These are phyloP conservation scores for Pleurotus eryngii DNA, from an alignment of 768 basidiomycete species.

Conservation along the genomic window DNA sequence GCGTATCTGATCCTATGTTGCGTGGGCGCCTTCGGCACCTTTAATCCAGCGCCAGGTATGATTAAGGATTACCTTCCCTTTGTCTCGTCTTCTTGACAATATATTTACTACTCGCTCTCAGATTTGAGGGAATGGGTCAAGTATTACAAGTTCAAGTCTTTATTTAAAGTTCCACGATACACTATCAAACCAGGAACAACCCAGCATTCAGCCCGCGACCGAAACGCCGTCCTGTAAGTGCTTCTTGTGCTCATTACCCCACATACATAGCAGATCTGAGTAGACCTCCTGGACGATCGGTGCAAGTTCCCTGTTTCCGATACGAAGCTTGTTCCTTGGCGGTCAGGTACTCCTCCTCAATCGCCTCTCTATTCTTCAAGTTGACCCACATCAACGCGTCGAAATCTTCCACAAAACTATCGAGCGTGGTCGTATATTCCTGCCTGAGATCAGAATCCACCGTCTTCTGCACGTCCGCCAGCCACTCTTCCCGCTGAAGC, in stretches of 20 bases:
- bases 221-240: not conserved
- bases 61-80: too few species aligned
- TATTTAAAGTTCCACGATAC: too few species aligned
- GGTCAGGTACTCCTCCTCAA: not conserved
- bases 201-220: too few species aligned
- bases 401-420: slow-evolving; percentile 3
- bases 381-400: slow-evolving; percentile 1
- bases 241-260: not conserved
- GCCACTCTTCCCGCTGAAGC: not conserved
- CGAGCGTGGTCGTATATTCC: not conserved
- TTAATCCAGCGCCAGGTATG: too few species aligned
- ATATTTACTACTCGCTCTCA: too few species aligned
- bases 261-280: not conserved
- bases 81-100: too few species aligned
- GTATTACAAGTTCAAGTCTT: too few species aligned
- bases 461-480: not conserved
- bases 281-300: not conserved
- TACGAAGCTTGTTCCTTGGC: not conserved
- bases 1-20: too few species aligned
- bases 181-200: too few species aligned
- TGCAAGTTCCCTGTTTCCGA: not conserved
- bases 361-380: not conserved
- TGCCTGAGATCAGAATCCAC: not conserved
- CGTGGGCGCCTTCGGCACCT: too few species aligned
- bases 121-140: too few species aligned